Evolutionary conservation across 148 eudicot genomes (phyloP), one percentile per base, ranked within the genome.

Genomic region (Cornus kousa): DNA sequence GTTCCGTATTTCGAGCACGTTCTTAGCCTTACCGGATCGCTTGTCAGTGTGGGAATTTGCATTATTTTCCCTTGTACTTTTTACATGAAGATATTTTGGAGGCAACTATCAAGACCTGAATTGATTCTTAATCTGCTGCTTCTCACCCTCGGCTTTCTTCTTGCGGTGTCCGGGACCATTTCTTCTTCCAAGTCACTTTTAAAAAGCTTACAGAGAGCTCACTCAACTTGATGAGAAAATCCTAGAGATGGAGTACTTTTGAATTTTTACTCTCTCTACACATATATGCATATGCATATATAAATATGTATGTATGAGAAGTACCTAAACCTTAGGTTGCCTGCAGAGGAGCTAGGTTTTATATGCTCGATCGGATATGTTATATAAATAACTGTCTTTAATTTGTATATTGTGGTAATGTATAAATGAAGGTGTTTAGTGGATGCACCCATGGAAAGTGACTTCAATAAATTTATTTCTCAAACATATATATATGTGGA

Each of bases 1-100:
- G 95, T 93, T 50, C 97, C 97, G 9, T 93, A 91, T 78, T 93
- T 93, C 66, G 91, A 88, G 86, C 69, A 88, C 22, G 87, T 93
- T 75, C 88, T 91, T 20, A 86, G 90, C 83, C 91, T 93, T 57
- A 89, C 97, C 0, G 95, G 97, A 64, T 93, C 95, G n/a, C 83
- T 93, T 31, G 90, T 93, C 28, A 89, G 91, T 72, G 84, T 85
- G 50, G 88, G 82, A 23, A 87, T 93, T 76, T 84, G 89, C 81
- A 79, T 91, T 55, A 83, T 93, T 71, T 74, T 91, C 5, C 97
- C 97, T 0, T 89, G 89, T 60, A 87, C 81, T 33, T 93, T 91
- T 80, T 88, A 93, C 81, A 82, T 77, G 24, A 91, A 91, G 90
- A 85, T 93, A 65, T 87, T 83, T 70, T 81, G 86, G 84, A 24